Conservation (phyloP, 257 asterid genomes). For the Penstemon newberryi region DNA sequence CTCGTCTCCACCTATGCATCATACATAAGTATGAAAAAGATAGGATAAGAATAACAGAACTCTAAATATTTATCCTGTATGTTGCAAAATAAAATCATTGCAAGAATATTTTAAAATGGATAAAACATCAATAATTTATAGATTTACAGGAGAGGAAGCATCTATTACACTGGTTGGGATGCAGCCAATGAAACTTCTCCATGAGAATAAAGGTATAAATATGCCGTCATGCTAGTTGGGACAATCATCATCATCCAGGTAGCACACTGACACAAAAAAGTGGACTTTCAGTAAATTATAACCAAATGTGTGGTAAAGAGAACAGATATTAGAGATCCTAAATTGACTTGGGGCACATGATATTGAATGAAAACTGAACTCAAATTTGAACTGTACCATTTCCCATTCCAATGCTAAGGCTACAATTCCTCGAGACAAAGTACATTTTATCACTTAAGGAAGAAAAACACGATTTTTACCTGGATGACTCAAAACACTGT, state of each 20-base stretch:
- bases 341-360: slow-evolving; percentile 5
- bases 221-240: slow-evolving; percentile 98
- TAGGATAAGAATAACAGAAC: not conserved
- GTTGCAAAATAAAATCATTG: slow-evolving; percentile 17
- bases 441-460: not conserved
- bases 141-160: slow-evolving; percentile 64
- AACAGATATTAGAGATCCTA: slow-evolving; percentile 16
- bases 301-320: slow-evolving; percentile 23
- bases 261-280: slow-evolving; percentile 72
- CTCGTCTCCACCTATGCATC: not conserved
- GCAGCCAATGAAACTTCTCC: slow-evolving; percentile 99
- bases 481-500: not conserved
- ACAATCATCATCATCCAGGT: slow-evolving; percentile 96
- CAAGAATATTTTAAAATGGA: slow-evolving; percentile 18
- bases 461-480: not conserved
- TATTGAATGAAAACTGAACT: not conserved
- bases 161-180: slow-evolving; percentile 99
- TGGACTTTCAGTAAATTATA: slow-evolving; percentile 26
- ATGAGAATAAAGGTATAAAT: slow-evolving; percentile 89
- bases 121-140: slow-evolving; percentile 25
- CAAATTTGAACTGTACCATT: not conserved
- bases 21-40: not conserved
- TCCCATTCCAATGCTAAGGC: slow-evolving; percentile 17
- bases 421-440: slow-evolving; percentile 15
- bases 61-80: slow-evolving; percentile 11